Evolutionary conservation across 2,329 filamentous ascomycete genomes (phyloP).

Genomic region (Fonsecaea erecta): DNA sequence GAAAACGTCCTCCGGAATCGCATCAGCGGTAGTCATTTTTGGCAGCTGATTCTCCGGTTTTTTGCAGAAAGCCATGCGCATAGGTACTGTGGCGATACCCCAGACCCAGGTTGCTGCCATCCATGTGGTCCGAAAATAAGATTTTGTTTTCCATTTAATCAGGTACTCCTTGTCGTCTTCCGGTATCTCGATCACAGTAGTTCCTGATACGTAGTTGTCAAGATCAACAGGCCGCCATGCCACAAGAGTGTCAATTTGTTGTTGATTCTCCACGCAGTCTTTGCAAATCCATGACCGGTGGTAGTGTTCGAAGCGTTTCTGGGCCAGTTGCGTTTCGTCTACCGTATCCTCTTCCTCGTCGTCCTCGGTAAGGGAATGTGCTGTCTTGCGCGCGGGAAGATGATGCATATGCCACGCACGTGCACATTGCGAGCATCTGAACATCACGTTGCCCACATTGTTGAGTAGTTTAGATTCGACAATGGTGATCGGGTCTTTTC

Average conservation of each 20-base stretch:
- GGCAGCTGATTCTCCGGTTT: conserved; percentile 66
- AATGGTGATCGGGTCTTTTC: conserved; percentile 73
- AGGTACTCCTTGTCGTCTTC: conserved; percentile 91
- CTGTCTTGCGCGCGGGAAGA: conserved; percentile 59
- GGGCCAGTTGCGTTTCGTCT: conserved; percentile 57
- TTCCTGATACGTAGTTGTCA: conserved; percentile 59
- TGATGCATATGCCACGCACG: conserved; percentile 85
- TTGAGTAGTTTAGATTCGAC: conserved; percentile 71
- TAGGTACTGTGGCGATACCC: conserved; percentile 66
- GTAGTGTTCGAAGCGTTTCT: conserved; percentile 73
- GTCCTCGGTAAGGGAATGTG: conserved; percentile 39
- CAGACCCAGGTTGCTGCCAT: conserved; percentile 88
- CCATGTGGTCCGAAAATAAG: conserved; percentile 84
- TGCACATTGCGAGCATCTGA: conserved; percentile 78
- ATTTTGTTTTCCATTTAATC: conserved; percentile 80
- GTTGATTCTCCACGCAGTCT: conserved; percentile 68
- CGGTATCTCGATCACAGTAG: conserved; percentile 59
- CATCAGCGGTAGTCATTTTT: conserved; percentile 73
- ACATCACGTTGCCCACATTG: conserved; percentile 75
- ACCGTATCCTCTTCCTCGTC: conserved; percentile 42
- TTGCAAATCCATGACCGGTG: conserved; percentile 76
- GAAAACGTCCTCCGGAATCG: conserved; percentile 84
- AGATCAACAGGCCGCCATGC: conserved; percentile 79
- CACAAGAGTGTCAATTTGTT: conserved; percentile 77
- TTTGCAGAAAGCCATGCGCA: conserved; percentile 77